Evolutionary conservation across 768 basidiomycete species (phyloP).

Genomic region (Collybia nuda): DNA sequence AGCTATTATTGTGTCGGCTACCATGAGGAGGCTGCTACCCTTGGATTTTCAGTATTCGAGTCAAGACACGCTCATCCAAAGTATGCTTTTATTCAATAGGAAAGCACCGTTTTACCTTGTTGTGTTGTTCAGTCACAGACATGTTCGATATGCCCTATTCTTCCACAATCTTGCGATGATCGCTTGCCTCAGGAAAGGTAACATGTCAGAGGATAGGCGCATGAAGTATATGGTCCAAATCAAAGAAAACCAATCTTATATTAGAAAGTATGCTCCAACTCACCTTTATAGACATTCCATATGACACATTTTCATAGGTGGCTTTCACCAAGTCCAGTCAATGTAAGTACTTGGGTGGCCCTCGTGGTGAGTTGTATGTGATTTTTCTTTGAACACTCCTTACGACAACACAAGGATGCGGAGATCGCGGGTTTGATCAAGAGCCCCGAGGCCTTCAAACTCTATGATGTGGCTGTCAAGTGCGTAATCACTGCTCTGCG

Average conservation of each 20-base stretch:
- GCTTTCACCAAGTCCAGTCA: slow-evolving; percentile 69
- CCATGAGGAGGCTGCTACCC: slow-evolving; percentile 52
- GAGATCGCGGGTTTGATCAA: slow-evolving; percentile 62
- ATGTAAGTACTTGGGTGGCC: slow-evolving; percentile 66
- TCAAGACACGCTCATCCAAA: slow-evolving; percentile 63
- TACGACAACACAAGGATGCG: slow-evolving; percentile 52
- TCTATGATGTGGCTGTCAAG: slow-evolving; percentile 73
- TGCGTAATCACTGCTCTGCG: slow-evolving; percentile 20
- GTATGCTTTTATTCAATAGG: slow-evolving; percentile 31
- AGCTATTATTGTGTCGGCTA: slow-evolving; percentile 63
- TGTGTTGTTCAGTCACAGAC: slow-evolving; percentile 50
- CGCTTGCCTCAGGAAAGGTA: slow-evolving; percentile 51
- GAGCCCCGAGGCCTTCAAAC: slow-evolving; percentile 56
- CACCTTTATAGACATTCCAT: neutral
- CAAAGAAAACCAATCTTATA: slow-evolving; percentile 57
- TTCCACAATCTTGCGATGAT: slow-evolving; percentile 72
- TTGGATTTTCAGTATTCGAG: slow-evolving; percentile 64
- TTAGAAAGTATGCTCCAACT: slow-evolving; percentile 47
- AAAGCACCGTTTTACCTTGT: neutral
- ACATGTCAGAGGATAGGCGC: slow-evolving; percentile 31
- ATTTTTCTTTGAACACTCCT: neutral
- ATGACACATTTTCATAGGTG: slow-evolving; percentile 40
- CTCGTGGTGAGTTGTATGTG: slow-evolving; percentile 49
- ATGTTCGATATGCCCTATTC: slow-evolving; percentile 66
- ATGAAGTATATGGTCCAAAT: slow-evolving; percentile 54